Conservation (phyloP, 1,139 yeast species). For the Zygosaccharomyces pseudobailii region DNA sequence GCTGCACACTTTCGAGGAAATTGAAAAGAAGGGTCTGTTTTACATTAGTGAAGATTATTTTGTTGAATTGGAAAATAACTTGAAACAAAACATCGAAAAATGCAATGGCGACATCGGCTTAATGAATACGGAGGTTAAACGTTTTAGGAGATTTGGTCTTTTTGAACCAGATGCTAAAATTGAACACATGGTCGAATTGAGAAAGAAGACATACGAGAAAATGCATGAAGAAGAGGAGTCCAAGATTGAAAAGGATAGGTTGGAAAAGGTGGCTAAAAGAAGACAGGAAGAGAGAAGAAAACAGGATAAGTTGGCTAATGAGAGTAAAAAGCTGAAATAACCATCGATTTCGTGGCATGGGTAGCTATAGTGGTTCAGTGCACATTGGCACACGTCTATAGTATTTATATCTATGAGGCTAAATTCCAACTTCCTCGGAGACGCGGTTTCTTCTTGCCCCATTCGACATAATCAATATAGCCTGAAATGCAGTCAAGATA, state of each 20-base stretch:
- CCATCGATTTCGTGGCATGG: background rate
- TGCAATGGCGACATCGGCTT: constrained; percentile 31
- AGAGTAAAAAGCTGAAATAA: constrained; percentile 13
- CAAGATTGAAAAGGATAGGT: constrained; percentile 9
- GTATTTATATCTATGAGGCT: background rate
- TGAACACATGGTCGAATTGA: constrained; percentile 32
- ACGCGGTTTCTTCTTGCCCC: too few species aligned
- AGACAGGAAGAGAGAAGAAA: constrained; percentile 9
- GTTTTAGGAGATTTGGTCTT: constrained; percentile 60
- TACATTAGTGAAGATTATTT: constrained; percentile 51
- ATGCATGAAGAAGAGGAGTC: constrained; percentile 6
- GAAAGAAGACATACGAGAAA: constrained; percentile 26
- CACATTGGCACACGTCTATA: background rate
- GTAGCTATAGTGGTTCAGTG: background rate
- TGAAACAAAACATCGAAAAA: constrained; percentile 33
- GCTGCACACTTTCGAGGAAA: constrained; percentile 31
- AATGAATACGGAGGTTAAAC: constrained; percentile 35
- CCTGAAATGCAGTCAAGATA: too few species aligned
- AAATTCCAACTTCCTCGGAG: too few species aligned
- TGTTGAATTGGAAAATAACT: constrained; percentile 45
- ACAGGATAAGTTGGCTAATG: constrained; percentile 5
- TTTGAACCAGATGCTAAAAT: constrained; percentile 45
- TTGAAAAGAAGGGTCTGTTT: constrained; percentile 39
- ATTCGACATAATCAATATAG: too few species aligned
- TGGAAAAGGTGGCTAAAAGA: constrained; percentile 11